phyloP scores from a whole-genome alignment of 2,329 filamentous ascomycete species.

The Colletotrichum navitas region DNA sequence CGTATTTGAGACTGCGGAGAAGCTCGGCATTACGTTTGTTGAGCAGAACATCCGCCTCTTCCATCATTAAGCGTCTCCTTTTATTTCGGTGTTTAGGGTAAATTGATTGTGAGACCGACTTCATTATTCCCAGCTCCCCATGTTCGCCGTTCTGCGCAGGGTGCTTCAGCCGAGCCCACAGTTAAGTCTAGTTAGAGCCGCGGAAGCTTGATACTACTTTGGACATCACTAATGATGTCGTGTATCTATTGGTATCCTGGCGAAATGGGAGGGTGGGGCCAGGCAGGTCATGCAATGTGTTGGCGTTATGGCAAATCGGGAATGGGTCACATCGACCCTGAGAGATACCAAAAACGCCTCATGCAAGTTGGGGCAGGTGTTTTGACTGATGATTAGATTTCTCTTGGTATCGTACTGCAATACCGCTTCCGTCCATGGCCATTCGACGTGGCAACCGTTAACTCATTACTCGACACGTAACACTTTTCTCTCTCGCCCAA shows the following conservation, averaged over 20 bases:
- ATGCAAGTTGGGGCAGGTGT: neutral
- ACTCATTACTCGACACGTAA: slow-evolving; percentile 1
- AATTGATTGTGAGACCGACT: slow-evolving; percentile 18
- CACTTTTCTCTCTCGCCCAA: neutral
- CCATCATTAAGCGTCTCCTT: slow-evolving; percentile 77
- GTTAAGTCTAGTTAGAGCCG: neutral
- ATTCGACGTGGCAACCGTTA: neutral
- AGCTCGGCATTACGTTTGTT: slow-evolving; percentile 92
- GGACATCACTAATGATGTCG: too few species aligned
- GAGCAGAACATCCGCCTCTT: slow-evolving; percentile 95
- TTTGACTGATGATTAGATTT: neutral
- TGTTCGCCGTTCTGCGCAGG: neutral
- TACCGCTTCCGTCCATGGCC: neutral
- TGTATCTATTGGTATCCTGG: neutral
- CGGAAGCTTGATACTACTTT: neutral
- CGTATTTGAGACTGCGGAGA: slow-evolving; percentile 90
- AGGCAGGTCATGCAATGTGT: neutral
- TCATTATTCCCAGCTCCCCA: neutral
- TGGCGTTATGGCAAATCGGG: neutral
- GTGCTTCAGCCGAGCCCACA: neutral
- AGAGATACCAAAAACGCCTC: neutral
- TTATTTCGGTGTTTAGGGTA: slow-evolving; percentile 34
- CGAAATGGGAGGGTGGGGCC: neutral
- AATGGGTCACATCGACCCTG: neutral
- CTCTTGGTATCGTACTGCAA: neutral